These are phyloP conservation scores for Fraxinus anomala DNA, from an alignment of 257 asterid species.

Conservation along the genomic window DNA sequence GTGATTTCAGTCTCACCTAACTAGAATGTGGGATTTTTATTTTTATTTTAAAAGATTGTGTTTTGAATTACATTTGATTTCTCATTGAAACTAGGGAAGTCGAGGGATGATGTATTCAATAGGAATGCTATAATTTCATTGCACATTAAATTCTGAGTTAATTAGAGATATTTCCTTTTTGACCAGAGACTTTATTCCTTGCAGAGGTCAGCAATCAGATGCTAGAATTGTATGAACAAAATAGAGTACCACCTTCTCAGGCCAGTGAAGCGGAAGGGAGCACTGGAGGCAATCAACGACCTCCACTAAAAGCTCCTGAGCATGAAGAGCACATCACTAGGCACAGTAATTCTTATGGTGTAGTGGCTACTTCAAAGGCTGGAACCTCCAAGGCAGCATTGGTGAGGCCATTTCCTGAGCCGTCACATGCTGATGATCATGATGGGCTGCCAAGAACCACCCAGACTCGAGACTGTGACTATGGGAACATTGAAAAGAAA, in stretches of 20 bases:
- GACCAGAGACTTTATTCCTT: constrained; percentile 29
- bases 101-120: not conserved
- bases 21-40: not conserved
- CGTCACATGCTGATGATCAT: constrained; percentile 31
- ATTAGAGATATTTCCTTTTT: not conserved
- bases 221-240: constrained; percentile 84
- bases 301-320: constrained; percentile 46
- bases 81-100: not conserved
- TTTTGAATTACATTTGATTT: not conserved
- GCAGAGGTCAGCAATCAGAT: constrained; percentile 98
- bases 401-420: constrained; percentile 40
- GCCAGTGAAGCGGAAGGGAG: constrained; percentile 82
- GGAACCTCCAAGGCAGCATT: constrained; percentile 50
- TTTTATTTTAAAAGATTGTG: not conserved
- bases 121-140: not conserved
- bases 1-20: not conserved
- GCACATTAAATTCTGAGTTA: not conserved
- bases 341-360: constrained; percentile 45
- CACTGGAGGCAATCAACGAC: constrained; percentile 65
- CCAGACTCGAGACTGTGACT: constrained; percentile 34
- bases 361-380: constrained; percentile 43
- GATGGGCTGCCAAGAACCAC: constrained; percentile 28
- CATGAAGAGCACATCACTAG: constrained; percentile 48
- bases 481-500: constrained; percentile 28
- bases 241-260: constrained; percentile 64